Evolutionary conservation across 805 yeast species (phyloP).

Genomic region (Zygoascus ofunaensis): DNA sequence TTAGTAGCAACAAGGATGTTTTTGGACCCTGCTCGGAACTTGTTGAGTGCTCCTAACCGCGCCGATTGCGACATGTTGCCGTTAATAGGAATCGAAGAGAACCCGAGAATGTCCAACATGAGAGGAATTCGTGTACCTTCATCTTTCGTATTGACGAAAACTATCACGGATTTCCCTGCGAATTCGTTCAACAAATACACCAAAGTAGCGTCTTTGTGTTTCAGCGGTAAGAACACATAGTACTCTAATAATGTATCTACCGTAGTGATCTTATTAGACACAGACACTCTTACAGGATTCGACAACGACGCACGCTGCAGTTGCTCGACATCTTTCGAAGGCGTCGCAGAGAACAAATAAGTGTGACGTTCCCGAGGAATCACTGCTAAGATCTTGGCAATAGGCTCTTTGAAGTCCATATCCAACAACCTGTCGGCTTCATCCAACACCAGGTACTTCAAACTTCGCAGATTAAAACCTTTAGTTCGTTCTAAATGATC

Average conservation of each 20-base stretch:
- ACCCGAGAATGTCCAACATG: conserved; percentile 70
- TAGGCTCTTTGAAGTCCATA: conserved; percentile 92
- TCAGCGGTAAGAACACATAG: conserved; percentile 84
- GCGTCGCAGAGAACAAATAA: conserved; percentile 89
- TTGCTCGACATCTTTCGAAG: conserved; percentile 91
- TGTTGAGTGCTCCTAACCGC: conserved; percentile 79
- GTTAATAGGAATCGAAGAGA: conserved; percentile 84
- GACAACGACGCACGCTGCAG: conserved; percentile 84
- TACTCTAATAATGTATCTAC: conserved; percentile 89
- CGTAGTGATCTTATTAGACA: conserved; percentile 79
- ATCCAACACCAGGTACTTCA: conserved; percentile 84
- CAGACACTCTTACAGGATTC: conserved; percentile 86
- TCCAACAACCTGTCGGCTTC: conserved; percentile 95
- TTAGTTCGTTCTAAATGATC: conserved; percentile 90
- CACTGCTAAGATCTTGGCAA: conserved; percentile 73
- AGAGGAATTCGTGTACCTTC: conserved; percentile 88
- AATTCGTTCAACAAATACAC: conserved; percentile 75
- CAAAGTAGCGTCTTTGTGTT: conserved; percentile 80
- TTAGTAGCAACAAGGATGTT: conserved; percentile 89
- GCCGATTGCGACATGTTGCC: conserved; percentile 95
- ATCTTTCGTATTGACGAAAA: conserved; percentile 90
- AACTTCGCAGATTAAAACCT: conserved; percentile 71
- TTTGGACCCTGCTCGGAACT: conserved; percentile 92
- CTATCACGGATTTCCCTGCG: conserved; percentile 76
- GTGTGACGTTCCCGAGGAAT: conserved; percentile 76